Evolutionary conservation across 345 rosid genomes (phyloP).

Genomic region (Euphorbia lathyris): DNA sequence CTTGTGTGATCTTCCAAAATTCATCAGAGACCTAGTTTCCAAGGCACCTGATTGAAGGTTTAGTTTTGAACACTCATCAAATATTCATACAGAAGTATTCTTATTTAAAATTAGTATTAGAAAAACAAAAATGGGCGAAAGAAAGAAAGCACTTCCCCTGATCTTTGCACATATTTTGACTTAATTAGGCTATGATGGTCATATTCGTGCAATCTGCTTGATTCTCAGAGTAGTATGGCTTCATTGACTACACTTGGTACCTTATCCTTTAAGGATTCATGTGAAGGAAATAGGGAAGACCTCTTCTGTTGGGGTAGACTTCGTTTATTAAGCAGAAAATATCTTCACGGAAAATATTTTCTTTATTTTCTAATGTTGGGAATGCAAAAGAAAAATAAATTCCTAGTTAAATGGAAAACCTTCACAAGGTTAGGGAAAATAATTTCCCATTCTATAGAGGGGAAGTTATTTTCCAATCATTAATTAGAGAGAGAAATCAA

Average conservation of each 20-base stretch:
- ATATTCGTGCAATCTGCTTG: neutral
- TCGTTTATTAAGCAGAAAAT: too few species aligned
- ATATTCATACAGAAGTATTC: neutral
- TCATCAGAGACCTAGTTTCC: neutral
- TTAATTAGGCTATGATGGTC: neutral
- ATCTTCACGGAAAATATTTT: too few species aligned
- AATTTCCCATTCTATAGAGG: too few species aligned
- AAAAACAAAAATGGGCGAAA: neutral
- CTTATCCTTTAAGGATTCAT: neutral
- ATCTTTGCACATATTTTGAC: too few species aligned
- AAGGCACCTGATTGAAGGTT: neutral
- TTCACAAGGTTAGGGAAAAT: too few species aligned
- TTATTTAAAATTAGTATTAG: neutral
- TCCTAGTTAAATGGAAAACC: too few species aligned
- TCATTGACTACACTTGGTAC: neutral
- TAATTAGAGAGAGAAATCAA: too few species aligned
- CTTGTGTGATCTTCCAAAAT: constrained; percentile 5
- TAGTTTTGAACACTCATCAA: neutral
- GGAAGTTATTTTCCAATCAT: too few species aligned
- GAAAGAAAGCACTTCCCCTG: neutral
- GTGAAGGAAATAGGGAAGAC: neutral
- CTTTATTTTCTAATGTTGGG: too few species aligned
- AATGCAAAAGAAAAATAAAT: too few species aligned
- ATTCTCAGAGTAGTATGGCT: neutral
- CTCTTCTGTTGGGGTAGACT: too few species aligned